Evolutionary conservation across 441 rosid species (phyloP), one percentile per base, ranked within the genome.

Genomic region (Metrosideros polymorpha): DNA sequence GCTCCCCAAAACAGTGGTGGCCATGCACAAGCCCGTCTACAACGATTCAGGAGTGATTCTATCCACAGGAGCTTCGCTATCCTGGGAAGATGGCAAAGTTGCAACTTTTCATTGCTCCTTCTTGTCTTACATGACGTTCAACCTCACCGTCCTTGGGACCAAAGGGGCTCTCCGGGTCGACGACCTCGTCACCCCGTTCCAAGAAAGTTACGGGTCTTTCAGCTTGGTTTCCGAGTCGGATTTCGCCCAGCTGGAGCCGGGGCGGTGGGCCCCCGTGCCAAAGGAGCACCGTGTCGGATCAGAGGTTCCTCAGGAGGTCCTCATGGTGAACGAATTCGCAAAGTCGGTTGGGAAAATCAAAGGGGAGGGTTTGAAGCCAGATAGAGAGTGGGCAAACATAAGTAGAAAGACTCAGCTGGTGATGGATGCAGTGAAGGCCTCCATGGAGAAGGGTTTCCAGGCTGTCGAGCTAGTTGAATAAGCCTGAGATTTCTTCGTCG

Each of bases 241-340:
- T 88, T 92, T 94, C 30, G 92, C 82, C 83, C 92, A 92, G 7
- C 87, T 92, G 66, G 93, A 94, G 75, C 89, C 86, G 19, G 96
- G 96, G n/a, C 94, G 96, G 93, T 95, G 96, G 98, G 93, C 89
- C 32, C 85, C 89, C 57, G 85, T 47, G 83, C 94, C 96, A 27
- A 90, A 91, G 89, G 90, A 85, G 77, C 91, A 90, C 39, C 88
- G 79, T 0, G 93, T 93, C 59, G 85, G 61, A 32, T 87, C 91
- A 42, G 88, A 86, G 77, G 79, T 91, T 71, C 93, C 98, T 1
- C 96, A 94, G 83, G 98, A 95, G 89, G 94, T 89, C 42, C 88
- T 85, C 90, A 94, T 95, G 96, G 89, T 94, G 51, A 88, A 84
- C 82, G 93, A 92, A 89, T 87, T 94, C 56, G 88, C 91, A 7